Evolutionary conservation across 2,329 filamentous ascomycete species (phyloP), one percentile per base, ranked within the genome.

Genomic region (Trichoderma koningiopsis): DNA sequence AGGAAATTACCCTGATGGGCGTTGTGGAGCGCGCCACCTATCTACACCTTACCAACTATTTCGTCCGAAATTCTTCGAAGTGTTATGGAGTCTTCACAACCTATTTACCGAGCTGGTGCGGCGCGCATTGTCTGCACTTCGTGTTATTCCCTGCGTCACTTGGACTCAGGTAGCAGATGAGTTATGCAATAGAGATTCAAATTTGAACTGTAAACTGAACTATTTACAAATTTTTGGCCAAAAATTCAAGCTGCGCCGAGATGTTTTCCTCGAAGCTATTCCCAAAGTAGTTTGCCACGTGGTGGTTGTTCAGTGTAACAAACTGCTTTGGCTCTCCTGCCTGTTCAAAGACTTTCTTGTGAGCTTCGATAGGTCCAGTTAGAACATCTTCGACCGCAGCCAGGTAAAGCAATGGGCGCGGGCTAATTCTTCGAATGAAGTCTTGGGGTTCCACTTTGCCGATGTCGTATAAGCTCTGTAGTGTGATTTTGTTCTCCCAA

Each of bases 401-500:
- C 13, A 53, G 24, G 22, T 24, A 53, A 6, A 53, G 24, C 43
- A 49, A 22, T 8, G 43, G 43, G 19, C 57, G 33, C 22, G 57
- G 57, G 16, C 57, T 59, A 24, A 59, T 59, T 40, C 35, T 59
- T 14, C 57, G 33, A 22, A 59, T 59, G 3, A 43, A 59, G 16
- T 59, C 57, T 13, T n/a, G 57, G 5, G 35, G 57, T 6, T 59
- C 57, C 16, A 59, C 57, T 40, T 24, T 40, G 57, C 57, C 35
- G 14, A 59, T 59, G 29, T 59, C 35, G 57, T 59, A 59, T 19
- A 59, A 43, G 35, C 57, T 59, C 33, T 14, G 57, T 24, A 59
- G 35, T 43, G 57, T 59, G 16, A 59, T 59, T 35, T 59, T 59
- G 7, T 59, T 40, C 37, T 40, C 57, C 57, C 57, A 59, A 10